phyloP scores from a whole-genome alignment of 352 stramenopile species.

The Globisporangium okanoganense region DNA sequence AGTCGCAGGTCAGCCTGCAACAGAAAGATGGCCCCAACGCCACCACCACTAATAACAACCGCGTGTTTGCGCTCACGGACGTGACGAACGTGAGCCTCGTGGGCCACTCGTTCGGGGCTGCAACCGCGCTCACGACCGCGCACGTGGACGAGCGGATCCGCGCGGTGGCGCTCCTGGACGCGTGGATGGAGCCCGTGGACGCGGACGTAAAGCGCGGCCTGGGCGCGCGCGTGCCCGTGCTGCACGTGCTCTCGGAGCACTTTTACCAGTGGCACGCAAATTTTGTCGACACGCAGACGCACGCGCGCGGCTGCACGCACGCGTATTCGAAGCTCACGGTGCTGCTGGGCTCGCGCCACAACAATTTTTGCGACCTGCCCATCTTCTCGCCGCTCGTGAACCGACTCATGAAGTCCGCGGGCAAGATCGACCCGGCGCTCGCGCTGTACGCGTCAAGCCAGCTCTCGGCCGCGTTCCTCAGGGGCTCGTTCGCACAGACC shows the following conservation, averaged over 20 bases:
- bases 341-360: slow-evolving; percentile 46
- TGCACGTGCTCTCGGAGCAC: slow-evolving; percentile 64
- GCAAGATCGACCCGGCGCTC: slow-evolving; percentile 41
- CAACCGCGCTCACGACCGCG: slow-evolving; percentile 46
- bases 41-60: slow-evolving; percentile 8
- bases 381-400: slow-evolving; percentile 61
- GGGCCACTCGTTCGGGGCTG: slow-evolving; percentile 64
- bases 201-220: slow-evolving; percentile 32
- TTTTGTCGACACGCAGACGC: slow-evolving; percentile 34
- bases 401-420: slow-evolving; percentile 41
- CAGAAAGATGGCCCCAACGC: not conserved
- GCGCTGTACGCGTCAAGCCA: slow-evolving; percentile 38
- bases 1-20: not conserved
- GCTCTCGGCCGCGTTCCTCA: slow-evolving; percentile 48
- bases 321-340: slow-evolving; percentile 31
- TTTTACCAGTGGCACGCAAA: slow-evolving; percentile 56
- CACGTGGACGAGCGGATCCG: slow-evolving; percentile 47
- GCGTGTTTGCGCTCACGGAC: slow-evolving; percentile 32
- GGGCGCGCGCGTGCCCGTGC: slow-evolving; percentile 33
- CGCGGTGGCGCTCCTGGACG: slow-evolving; percentile 48
- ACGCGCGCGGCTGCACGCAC: slow-evolving; percentile 36
- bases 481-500: slow-evolving; percentile 23
- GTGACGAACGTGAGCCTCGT: slow-evolving; percentile 32
- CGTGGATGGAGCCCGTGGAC: slow-evolving; percentile 65
- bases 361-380: slow-evolving; percentile 71